phyloP scores from a whole-genome alignment of 1,139 yeast genomes.

The Saccharomycopsis phalli region DNA sequence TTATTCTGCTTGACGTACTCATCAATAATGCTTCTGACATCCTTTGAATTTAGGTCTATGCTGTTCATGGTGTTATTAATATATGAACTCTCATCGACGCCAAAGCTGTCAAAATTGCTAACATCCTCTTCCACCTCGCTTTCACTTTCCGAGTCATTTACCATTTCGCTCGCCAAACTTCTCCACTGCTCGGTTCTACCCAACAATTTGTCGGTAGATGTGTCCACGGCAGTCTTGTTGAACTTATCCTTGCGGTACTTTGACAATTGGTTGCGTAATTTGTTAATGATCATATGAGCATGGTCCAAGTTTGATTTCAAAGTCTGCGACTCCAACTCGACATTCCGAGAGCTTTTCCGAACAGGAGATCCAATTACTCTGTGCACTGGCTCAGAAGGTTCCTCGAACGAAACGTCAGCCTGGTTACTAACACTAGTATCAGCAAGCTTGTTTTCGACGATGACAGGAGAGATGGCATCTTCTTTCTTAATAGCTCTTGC shows the following conservation, averaged over 20 bases:
- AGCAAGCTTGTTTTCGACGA: neutral
- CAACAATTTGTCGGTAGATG: constrained; percentile 18
- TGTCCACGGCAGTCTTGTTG: constrained; percentile 13
- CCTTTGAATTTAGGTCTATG: neutral
- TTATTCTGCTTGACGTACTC: constrained; percentile 33
- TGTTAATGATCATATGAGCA: constrained; percentile 53
- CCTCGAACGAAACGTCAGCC: constrained; percentile 23
- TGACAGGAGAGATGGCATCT: constrained; percentile 1
- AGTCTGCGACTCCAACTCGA: constrained; percentile 59
- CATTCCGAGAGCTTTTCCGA: constrained; percentile 36
- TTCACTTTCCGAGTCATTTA: constrained; percentile 5
- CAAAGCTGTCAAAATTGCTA: constrained; percentile 8
- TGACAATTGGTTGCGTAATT: constrained; percentile 41
- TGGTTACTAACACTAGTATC: constrained; percentile 7
- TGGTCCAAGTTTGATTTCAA: constrained; percentile 55
- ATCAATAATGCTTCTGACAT: constrained; percentile 24
- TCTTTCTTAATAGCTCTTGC: constrained; percentile 32
- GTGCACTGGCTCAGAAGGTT: constrained; percentile 24
- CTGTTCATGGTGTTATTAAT: neutral
- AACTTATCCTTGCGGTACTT: constrained; percentile 30
- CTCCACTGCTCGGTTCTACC: constrained; percentile 18
- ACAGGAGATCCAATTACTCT: constrained; percentile 38
- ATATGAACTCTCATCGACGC: constrained; percentile 9
- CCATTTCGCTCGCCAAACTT: too few species aligned
- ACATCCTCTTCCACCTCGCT: neutral